Base-by-base conservation (phyloP, 2,329 filamentous ascomycete species). In the Tetracladium maxilliforme region DNA sequence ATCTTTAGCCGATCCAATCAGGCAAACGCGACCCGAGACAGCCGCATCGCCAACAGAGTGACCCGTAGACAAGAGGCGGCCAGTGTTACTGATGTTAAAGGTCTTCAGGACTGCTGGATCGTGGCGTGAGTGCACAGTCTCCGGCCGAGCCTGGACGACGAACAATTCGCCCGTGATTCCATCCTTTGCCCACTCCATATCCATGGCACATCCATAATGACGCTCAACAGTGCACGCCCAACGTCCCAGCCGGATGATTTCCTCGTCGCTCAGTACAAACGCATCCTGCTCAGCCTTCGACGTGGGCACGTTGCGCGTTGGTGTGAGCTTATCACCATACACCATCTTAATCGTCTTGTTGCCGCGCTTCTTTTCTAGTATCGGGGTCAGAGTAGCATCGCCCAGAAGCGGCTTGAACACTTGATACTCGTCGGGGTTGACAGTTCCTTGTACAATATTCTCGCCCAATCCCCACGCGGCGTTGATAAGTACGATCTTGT, bases 401-500 rank as follows among this genome's bases (percentile, higher is more conserved):
- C 22, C 23, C 2, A 52, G 26, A 3, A 51, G 42, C 6, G 47
- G 45, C 19, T 52, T 52, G 35, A 51, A 52, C 16, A 51, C 37
- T 10, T 50, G 47, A 22, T 51, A 52, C 19, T 52, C 48, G 21
- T 53, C 50, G 2, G 48, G 48, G 27, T 50, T 48, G 22, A 52
- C 45, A 1, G 42, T 39, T 4, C 49, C 49, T 30, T 51, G 47
- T 3, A 52, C 47, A 6, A 52, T 32, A 21, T 49, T 52, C 33
- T 52, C 50, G 5, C 49, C 49, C 7, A 54, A 40, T 3, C 48
- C 49, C 49, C 48, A 53, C 21, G 40, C 30, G 12, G 41, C 40
- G 25, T 50, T 52, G 36, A 52, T 52, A 23, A 53, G 37, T n/a
- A 53, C 44, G 10, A 51, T 34, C 30, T 48, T 48, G 30, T 51